These are phyloP conservation scores for Lentinus tigrinus DNA, from an alignment of 768 basidiomycete species.

Conservation along the genomic window DNA sequence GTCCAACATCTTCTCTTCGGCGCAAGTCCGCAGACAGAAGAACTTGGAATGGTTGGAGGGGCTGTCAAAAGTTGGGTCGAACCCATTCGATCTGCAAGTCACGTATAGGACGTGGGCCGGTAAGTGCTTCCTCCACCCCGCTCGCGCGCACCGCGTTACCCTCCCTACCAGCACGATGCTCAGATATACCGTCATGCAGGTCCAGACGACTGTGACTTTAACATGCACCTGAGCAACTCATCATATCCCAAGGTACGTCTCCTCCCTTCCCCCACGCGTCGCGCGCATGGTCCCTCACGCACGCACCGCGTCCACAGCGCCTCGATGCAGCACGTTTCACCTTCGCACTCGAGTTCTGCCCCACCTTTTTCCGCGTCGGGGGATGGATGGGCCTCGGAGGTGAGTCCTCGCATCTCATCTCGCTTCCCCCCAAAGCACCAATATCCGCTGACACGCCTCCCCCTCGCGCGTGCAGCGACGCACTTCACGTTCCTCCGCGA, in stretches of 20 bases:
- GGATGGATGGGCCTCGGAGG: conserved; percentile 62
- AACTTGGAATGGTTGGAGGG: conserved; percentile 45
- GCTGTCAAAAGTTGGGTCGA: conserved; percentile 50
- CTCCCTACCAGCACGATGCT: background rate
- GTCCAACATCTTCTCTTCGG: conserved; percentile 34
- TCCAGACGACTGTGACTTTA: conserved; percentile 72
- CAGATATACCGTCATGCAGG: conserved; percentile 34
- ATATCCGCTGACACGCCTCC: background rate
- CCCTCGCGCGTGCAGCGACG: conserved; percentile 41
- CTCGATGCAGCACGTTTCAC: conserved; percentile 43
- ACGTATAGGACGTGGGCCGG: conserved; percentile 54
- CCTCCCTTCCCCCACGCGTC: background rate
- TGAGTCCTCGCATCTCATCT: conserved; percentile 5
- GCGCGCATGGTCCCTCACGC: background rate
- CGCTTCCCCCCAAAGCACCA: background rate
- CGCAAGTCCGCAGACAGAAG: conserved; percentile 10
- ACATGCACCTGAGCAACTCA: conserved; percentile 78
- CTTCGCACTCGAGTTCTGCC: conserved; percentile 48
- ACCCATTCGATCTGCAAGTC: conserved; percentile 50
- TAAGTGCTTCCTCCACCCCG: conserved; percentile 32
- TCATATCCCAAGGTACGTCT: conserved; percentile 67
- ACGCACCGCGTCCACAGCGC: conserved; percentile 17
- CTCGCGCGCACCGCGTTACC: background rate
- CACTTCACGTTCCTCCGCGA: conserved; percentile 71
- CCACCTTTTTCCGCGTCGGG: conserved; percentile 54